Evolutionary conservation across 208 protist genomes (phyloP).

Genomic region (Wallacemonas rigidus): DNA sequence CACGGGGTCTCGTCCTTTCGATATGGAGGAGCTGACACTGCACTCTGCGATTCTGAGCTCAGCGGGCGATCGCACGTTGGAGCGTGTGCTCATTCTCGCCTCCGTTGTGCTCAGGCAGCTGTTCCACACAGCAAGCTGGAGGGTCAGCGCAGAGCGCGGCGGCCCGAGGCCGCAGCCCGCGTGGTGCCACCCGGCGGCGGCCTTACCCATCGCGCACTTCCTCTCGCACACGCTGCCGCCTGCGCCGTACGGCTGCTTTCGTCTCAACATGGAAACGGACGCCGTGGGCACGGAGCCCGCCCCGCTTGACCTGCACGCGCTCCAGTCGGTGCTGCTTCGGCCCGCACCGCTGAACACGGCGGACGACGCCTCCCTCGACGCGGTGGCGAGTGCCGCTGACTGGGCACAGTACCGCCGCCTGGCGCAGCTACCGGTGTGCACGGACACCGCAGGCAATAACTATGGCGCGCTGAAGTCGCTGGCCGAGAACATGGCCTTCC

Average conservation of each 20-base stretch:
- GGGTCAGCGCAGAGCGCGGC: conserved; percentile 17
- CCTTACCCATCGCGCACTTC: not conserved
- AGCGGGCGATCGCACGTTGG: conserved; percentile 78
- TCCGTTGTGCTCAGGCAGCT: conserved; percentile 81
- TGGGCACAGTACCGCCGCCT: conserved; percentile 59
- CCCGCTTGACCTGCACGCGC: not conserved
- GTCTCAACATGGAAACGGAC: conserved; percentile 3
- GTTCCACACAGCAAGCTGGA: conserved; percentile 55
- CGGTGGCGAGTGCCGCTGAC: conserved; percentile 41
- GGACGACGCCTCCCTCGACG: conserved; percentile 20
- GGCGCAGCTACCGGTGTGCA: conserved; percentile 29
- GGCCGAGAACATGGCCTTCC: conserved; percentile 83
- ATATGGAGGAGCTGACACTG: conserved; percentile 35
- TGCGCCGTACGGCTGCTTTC: conserved; percentile 8
- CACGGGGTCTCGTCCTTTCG: not conserved
- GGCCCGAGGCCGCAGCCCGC: not conserved
- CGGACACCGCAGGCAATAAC: conserved; percentile 72
- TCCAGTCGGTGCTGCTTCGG: not conserved
- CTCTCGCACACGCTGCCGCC: conserved; percentile 1
- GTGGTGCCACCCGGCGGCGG: not conserved
- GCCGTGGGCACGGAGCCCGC: not conserved
- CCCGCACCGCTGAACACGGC: not conserved
- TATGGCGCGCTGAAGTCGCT: conserved; percentile 83
- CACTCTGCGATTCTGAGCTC: conserved; percentile 78
- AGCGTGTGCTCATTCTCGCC: conserved; percentile 78